Evolutionary conservation across 495 filamentous ascomycete species (phyloP).

Genomic region (Penicillium paradoxum): DNA sequence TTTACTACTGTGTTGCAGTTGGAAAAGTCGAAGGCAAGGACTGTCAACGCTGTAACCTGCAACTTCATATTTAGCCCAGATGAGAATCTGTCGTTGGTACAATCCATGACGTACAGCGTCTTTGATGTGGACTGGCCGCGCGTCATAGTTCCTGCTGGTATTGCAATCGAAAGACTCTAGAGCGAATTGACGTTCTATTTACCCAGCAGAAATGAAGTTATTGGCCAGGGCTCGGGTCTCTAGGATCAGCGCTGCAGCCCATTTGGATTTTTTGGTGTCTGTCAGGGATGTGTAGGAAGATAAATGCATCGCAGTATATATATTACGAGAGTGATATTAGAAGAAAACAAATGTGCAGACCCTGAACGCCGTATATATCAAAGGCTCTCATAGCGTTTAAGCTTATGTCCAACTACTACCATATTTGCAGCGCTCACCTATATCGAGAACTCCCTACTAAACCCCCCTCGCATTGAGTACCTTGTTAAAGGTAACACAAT

Average conservation of each 20-base stretch:
- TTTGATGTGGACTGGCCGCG: conserved; percentile 18
- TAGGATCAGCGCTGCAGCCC: conserved; percentile 16
- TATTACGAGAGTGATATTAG: neutral
- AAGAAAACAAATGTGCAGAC: neutral
- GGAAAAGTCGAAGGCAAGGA: neutral
- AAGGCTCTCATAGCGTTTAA: neutral
- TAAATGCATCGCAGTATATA: neutral
- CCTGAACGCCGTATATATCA: neutral
- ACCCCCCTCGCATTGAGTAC: neutral
- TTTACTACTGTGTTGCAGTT: neutral
- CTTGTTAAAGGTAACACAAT: neutral
- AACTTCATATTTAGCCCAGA: conserved; percentile 10
- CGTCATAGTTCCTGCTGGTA: conserved; percentile 22
- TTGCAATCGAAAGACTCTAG: conserved; percentile 7
- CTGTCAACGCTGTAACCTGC: conserved; percentile 3
- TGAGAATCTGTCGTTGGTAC: conserved; percentile 6
- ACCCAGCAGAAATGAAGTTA: neutral
- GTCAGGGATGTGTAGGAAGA: neutral
- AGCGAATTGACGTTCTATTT: neutral
- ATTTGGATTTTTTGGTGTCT: conserved; percentile 6
- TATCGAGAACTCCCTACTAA: no score
- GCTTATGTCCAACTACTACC: neutral
- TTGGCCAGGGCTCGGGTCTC: conserved; percentile 3
- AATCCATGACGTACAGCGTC: conserved; percentile 16
- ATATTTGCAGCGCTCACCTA: neutral